phyloP scores from a whole-genome alignment of 2,329 filamentous ascomycete species.

The Penicillium decumbens region DNA sequence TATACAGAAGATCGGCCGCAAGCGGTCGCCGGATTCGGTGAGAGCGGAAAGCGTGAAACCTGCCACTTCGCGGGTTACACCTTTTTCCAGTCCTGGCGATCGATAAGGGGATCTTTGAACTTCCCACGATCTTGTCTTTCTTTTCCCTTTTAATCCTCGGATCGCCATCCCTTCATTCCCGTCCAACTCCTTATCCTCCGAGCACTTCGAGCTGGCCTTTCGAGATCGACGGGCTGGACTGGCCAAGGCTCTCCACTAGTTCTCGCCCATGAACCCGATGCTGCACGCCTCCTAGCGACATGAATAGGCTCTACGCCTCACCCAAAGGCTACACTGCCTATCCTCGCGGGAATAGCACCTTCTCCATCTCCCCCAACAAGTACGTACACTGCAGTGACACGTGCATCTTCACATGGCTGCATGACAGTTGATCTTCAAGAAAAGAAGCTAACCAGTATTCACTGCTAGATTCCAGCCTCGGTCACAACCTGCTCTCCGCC shows the following conservation, averaged over 20 bases:
- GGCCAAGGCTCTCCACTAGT: constrained; percentile 1
- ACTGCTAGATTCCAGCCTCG: constrained; percentile 75
- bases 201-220: constrained; percentile 8
- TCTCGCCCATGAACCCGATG: constrained; percentile 24
- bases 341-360: constrained; percentile 64
- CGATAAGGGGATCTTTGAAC: background rate
- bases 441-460: background rate
- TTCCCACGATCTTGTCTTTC: background rate
- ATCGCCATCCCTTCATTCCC: constrained; percentile 1
- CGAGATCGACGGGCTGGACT: constrained; percentile 4
- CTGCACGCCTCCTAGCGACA: constrained; percentile 51
- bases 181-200: background rate
- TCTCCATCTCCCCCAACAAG: constrained; percentile 87
- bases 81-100: background rate
- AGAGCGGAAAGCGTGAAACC: background rate
- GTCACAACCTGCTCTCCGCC: constrained; percentile 66
- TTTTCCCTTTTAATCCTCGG: constrained; percentile 1
- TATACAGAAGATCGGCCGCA: constrained; percentile 9
- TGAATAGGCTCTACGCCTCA: constrained; percentile 82
- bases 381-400: constrained; percentile 45
- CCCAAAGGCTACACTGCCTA: constrained; percentile 70
- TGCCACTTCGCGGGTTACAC: background rate
- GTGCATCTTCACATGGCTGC: background rate
- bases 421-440: background rate
- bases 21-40: constrained; percentile 24